Base-by-base conservation (phyloP, 2,329 filamentous ascomycete species). In the Mycosphaerella sp. region DNA sequence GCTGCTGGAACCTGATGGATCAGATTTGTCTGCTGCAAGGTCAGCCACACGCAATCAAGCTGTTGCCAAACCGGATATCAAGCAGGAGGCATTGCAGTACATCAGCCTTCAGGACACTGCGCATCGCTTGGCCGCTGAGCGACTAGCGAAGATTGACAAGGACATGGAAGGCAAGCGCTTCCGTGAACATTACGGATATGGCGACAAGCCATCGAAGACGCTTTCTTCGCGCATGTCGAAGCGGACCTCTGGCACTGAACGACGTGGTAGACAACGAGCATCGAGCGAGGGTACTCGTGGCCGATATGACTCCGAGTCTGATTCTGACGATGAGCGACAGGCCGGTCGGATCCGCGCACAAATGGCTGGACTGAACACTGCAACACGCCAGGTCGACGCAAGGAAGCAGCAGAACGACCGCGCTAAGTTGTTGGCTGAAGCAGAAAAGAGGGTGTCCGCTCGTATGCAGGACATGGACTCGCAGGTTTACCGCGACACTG, bases 381-480 rank as follows among this genome's bases (percentile, higher is more conserved):
- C 81, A 55, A 62, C 90, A 8, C 80, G 80, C 1, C 77, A 85
- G 59, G 80, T 89, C 1, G 87, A 93, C 63, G 78, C 80, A 51
- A 81, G 85, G 64, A 92, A 92, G 71, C 80, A 87, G 41, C 78
- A 85, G 55, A 78, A 81, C 42, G 91, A 95, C 62, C 85, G 89
- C 10, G 85, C 87, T 51, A 77, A 80, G 1, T 74, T 97, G 1
- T 76, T 95, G 59, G 86, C 86, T 8, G 83, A 84, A 2, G 92
- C 92, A 1, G 87, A 91, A 66, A 83, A 86, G 43, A 95, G 95
- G 61, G 92, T 96, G n/a, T 83, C 85, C 60, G 83, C 84, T 17
- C 82, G 81, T 41, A 80, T 96, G 61, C 82, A 87, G 57, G 81
- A 80, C 40, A 90, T 96, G 77, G 92, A 97, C 56, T 83, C 91